Evolutionary conservation across 2,329 filamentous ascomycete genomes (phyloP), one percentile per base, ranked within the genome.

Genomic region (Aspergillus oerlinghausenensis): DNA sequence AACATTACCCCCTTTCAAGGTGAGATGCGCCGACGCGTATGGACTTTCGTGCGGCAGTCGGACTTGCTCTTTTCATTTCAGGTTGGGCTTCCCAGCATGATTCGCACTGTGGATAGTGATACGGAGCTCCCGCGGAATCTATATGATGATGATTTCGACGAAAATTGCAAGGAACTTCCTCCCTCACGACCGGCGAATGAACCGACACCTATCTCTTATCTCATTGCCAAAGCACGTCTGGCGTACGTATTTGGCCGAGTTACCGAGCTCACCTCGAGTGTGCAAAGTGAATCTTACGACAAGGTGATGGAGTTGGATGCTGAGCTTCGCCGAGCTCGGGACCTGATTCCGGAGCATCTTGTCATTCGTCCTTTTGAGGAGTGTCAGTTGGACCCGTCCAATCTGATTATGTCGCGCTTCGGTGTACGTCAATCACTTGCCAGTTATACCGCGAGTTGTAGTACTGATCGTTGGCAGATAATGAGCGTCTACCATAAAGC

Each of bases 401-500:
- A 81, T 23, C 67, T 87, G 32, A 83, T 97, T 56, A 88, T 96
- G 77, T 88, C 92, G 52, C 86, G 92, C 28, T 92, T 92, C 70
- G 89, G 88, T 55, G 78, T 76, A 69, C 14, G 43, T 47, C 43
- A 64, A 67, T 62, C 42, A 28, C 3, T 10, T 43, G 11, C 17
- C 5, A 8, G 11, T 21, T n/a, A 2, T 17, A 11, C 3, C 19
- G 19, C 32, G 26, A 21, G 32, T 26, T 19, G 54, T 28, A 38
- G 28, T 51, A 50, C 62, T 67, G 48, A 65, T 47, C 9, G 11
- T 48, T 49, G 45, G 11, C 50, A 76, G 73, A 64, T 97, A 32
- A 90, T 94, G 60, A 87, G 94, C 51, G 77, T 97, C 4, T 96
- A 92, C 69, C 86, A 95, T 61, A 96, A 96, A 75, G 89, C 92